Evolutionary conservation across 768 basidiomycete genomes (phyloP), one percentile per base, ranked within the genome.

Genomic region (Auricularia sp.): DNA sequence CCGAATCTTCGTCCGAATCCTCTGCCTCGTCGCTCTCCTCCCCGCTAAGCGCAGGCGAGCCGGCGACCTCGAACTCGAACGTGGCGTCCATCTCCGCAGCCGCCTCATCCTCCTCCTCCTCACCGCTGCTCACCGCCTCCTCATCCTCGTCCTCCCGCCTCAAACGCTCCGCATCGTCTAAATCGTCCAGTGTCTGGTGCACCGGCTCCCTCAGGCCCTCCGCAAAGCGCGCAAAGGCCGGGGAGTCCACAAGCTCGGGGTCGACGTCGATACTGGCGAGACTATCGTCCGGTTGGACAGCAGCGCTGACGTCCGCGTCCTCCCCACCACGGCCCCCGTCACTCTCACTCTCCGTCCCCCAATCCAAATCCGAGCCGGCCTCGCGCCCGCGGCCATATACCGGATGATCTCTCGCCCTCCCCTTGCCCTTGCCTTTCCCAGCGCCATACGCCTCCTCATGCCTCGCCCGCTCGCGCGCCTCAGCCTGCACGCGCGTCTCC

Each of bases 311-410:
- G 16, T 59, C 56, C 34, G 29, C 56, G 3, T 29, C 10, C 23
- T 8, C 56, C 11, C 29, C 56, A 29, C 2, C 29, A 29, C 29
- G 29, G 2, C 10, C 56, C 23, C 78, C 72, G 7, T 67, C 78
- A 64, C 81, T 73, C 77, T 66, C 62, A 33, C 54, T 62, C 16
- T 67, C 71, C n/a, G 79, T 81, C 1, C 84, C 86, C 84, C 85
- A 88, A 53, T 88, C 84, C 12, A 90, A 65, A 70, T 90, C 90
- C 35, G 85, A 87, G 70, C 87, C 87, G 0, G 79, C 86, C 54
- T 77, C 74, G 61, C 87, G 79, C 72, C 83, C 75, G 67, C 85
- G 79, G 8, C 39, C 39, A 42, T 42, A 42, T 14, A 42, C 39
- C 39, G 39, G 39, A 14, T 42, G 39, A n/a, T 77, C 75, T 73